Conservation (phyloP, 768 basidiomycete genomes). For the Lentinula sp. region DNA sequence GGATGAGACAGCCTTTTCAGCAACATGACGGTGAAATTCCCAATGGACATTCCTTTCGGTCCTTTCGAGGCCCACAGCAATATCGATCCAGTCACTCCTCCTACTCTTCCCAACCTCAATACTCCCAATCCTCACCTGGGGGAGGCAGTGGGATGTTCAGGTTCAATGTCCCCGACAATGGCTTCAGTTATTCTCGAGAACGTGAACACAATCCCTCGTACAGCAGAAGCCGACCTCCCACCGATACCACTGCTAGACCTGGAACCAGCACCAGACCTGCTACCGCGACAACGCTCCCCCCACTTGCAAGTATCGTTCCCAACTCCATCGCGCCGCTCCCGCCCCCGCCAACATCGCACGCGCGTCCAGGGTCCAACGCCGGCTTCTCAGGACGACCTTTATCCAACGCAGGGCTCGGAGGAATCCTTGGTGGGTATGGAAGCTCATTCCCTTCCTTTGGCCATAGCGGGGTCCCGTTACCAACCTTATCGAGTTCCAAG, state of each 20-base stretch:
- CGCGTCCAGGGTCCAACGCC: not conserved
- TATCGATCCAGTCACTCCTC: not conserved
- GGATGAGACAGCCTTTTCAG: slow-evolving; percentile 9
- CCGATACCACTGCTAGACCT: slow-evolving; percentile 20
- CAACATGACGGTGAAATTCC: not conserved
- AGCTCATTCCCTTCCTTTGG: slow-evolving; percentile 5
- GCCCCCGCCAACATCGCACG: slow-evolving; percentile 3
- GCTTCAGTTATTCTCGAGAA: not conserved
- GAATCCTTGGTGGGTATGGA: slow-evolving; percentile 3
- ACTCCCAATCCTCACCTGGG: not conserved
- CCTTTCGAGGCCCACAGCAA: slow-evolving; percentile 8
- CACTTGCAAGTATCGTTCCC: slow-evolving; percentile 36
- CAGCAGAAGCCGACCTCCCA: slow-evolving; percentile 17
- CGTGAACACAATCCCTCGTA: not conserved
- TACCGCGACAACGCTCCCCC: slow-evolving; percentile 4
- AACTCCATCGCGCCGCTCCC: slow-evolving; percentile 22
- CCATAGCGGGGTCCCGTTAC: slow-evolving; percentile 1
- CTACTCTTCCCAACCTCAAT: slow-evolving; percentile 14
- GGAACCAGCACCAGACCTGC: slow-evolving; percentile 32
- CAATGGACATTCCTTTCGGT: slow-evolving; percentile 12
- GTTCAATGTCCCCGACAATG: slow-evolving; percentile 20
- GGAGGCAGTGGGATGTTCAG: slow-evolving; percentile 14
- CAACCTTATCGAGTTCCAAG: slow-evolving; percentile 9
- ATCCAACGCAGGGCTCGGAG: slow-evolving; percentile 8
- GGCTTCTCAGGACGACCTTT: slow-evolving; percentile 5